Evolutionary conservation across 2,329 filamentous ascomycete species (phyloP).

Genomic region (Monilinia fructigena): DNA sequence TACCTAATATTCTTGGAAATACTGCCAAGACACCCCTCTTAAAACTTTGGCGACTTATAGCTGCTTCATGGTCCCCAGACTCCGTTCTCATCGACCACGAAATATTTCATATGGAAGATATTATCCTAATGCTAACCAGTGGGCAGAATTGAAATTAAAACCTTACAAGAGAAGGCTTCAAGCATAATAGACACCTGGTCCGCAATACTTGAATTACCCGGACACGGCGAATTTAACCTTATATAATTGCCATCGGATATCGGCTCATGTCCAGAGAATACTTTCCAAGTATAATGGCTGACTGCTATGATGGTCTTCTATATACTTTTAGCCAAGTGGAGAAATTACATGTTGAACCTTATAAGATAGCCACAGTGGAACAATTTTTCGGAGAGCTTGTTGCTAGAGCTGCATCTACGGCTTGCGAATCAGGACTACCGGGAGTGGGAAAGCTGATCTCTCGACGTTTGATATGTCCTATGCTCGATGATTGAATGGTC

Average conservation of each 20-base stretch:
- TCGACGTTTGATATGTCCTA: slow-evolving; percentile 44
- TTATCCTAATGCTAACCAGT: too few relatives aligned
- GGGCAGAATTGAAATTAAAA: too few relatives aligned
- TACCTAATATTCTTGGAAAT: too few relatives aligned
- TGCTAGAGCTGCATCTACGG: slow-evolving; percentile 52
- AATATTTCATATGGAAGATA: not conserved
- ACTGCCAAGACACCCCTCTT: too few relatives aligned
- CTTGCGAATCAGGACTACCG: slow-evolving; percentile 29
- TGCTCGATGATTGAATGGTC: slow-evolving; percentile 45
- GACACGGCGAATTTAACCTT: too few relatives aligned
- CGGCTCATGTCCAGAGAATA: not conserved
- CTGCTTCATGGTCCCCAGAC: not conserved
- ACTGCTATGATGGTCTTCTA: not conserved
- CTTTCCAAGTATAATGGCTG: too few relatives aligned
- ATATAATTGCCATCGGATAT: too few relatives aligned
- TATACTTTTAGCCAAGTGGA: not conserved
- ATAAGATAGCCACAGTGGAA: slow-evolving; percentile 53
- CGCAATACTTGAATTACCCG: too few relatives aligned
- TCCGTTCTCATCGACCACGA: not conserved
- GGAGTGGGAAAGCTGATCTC: slow-evolving; percentile 41
- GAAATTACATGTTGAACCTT: slow-evolving; percentile 45
- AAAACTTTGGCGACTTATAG: not conserved
- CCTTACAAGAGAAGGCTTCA: too few relatives aligned
- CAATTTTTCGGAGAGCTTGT: slow-evolving; percentile 58
- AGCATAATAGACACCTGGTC: too few relatives aligned